Base-by-base conservation (phyloP, 352 stramenopile species). In the Pythium coloratum region DNA sequence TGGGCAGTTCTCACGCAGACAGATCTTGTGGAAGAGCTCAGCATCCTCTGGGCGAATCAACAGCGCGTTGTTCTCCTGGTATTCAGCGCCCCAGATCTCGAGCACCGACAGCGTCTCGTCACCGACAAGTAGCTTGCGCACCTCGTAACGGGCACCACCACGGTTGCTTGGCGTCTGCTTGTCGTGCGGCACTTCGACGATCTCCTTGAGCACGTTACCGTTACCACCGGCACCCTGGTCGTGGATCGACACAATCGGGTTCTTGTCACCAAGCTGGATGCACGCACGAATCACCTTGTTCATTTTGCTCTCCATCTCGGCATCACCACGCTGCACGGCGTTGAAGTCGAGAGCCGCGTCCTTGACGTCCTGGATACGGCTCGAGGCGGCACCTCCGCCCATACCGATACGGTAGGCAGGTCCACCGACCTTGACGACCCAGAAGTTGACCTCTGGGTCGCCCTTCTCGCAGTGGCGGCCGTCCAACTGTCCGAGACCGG, bases 231-330 rank as follows among this genome's bases (percentile, higher is more conserved):
- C 97, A 61, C 98, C 98, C 78, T 99, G 98, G 84, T 99, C 97
- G 81, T 99, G 97, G 50, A 99, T 98, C 47, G 93, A 98, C 30
- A 99, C 84, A 66, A 99, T 99, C 10, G 98, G 98, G 82, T 99
- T 99, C 55, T 89, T 81, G 26, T 98, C 93, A 10, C 97, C 97
- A 8, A 99, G 76, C 77, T 99, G 96, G 55, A 98, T 97, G 72
- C 97, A 99, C 6, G 97, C 96, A 66, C 97, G 91, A 75, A 99
- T 99, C 13, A 99, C 87, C 74, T 98, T 95, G 86, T 99, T 99
- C 88, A 99, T 93, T 63, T 98, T 98, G 84, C 99, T 99, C 75
- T 98, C 97, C 98, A 99, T 99, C 84, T 99, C 97, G 50, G 98
- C 98, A 76, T 99, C 98, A 24, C 98, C 98, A 63, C 98, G 92